A percentile compares a stretch with the other conserved stretches of the same genome.
phyloP scores from a whole-genome alignment of 805 yeast species.

The Kazachstania viticola region DNA sequence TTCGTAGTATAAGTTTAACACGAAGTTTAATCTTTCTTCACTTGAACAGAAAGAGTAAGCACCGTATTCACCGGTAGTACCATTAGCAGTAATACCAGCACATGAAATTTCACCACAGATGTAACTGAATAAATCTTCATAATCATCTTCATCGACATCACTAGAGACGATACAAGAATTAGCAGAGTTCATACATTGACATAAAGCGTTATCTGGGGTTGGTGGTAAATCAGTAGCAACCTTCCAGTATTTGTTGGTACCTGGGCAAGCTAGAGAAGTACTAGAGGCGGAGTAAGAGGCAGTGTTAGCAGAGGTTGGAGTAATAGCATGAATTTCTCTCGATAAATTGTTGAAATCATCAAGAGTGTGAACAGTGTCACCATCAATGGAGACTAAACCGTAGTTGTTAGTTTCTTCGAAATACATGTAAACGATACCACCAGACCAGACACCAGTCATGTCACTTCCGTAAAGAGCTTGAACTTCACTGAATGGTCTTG shows the following conservation, averaged over 20 bases:
- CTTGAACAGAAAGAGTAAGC: slow-evolving; percentile 59
- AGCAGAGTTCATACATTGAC: slow-evolving; percentile 51
- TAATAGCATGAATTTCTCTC: slow-evolving; percentile 40
- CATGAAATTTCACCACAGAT: slow-evolving; percentile 52
- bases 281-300: slow-evolving; percentile 31
- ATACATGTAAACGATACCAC: slow-evolving; percentile 84
- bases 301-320: slow-evolving; percentile 40
- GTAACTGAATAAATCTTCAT: slow-evolving; percentile 43
- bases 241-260: slow-evolving; percentile 44
- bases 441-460: slow-evolving; percentile 81
- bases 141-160: slow-evolving; percentile 43
- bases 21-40: slow-evolving; percentile 53
- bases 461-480: slow-evolving; percentile 47
- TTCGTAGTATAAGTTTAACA: slow-evolving; percentile 53
- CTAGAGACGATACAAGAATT: slow-evolving; percentile 49
- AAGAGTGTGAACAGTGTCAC: slow-evolving; percentile 43
- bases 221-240: slow-evolving; percentile 68
- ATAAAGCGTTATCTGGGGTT: slow-evolving; percentile 53
- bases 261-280: slow-evolving; percentile 50
- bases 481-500: slow-evolving; percentile 68
- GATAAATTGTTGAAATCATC: slow-evolving; percentile 54
- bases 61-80: slow-evolving; percentile 59
- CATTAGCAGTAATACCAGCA: slow-evolving; percentile 49
- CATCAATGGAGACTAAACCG: slow-evolving; percentile 53
- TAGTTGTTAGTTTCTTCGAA: slow-evolving; percentile 65